phyloP scores from a whole-genome alignment of 305 asterid genomes.

The Nicotiana rustica region DNA sequence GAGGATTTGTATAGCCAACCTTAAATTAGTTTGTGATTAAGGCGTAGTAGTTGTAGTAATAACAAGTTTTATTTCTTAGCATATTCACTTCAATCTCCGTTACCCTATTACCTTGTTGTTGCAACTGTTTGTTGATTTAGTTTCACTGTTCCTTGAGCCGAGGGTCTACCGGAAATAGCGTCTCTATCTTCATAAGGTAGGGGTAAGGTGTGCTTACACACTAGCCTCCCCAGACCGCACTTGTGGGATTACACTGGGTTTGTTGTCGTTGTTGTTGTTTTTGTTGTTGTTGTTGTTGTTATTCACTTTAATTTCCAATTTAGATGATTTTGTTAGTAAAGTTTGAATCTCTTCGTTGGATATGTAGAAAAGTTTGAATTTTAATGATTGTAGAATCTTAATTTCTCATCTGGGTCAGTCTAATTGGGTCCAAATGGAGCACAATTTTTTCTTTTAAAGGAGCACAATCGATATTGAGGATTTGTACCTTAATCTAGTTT shows the following conservation, averaged over 20 bases:
- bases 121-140: no score
- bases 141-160: no score
- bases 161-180: no score
- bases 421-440: background rate
- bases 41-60: background rate
- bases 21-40: background rate
- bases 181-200: no score
- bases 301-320: background rate
- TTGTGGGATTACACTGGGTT: no score
- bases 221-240: no score
- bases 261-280: no score
- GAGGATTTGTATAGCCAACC: background rate
- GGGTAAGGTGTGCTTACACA: no score
- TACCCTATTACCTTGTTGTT: no score
- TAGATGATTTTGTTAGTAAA: conserved; percentile 10
- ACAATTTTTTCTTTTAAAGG: background rate
- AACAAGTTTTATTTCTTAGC: background rate
- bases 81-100: background rate
- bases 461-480: background rate
- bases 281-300: no score
- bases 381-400: background rate
- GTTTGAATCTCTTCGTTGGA: background rate
- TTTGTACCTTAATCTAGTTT: background rate
- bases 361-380: background rate
- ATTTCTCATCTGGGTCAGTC: background rate